Evolutionary conservation across 2,329 filamentous ascomycete genomes (phyloP), one percentile per base, ranked within the genome.

Genomic region (Scedosporium apiospermum): DNA sequence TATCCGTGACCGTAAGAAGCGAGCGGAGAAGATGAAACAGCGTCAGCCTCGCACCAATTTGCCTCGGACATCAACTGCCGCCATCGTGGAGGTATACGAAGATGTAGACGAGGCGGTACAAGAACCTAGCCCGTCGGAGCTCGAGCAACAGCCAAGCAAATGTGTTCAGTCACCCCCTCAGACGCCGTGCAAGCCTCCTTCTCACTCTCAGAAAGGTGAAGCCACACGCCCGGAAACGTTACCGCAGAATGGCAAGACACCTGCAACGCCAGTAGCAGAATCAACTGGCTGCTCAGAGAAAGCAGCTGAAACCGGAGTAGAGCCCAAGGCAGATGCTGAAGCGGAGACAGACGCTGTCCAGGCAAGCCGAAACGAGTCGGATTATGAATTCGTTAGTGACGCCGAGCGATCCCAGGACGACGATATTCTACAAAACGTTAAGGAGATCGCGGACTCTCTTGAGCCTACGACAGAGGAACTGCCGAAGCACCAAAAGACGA

Each of bases 61-160:
- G 23, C 93, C 95, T 21, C 85, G 95, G 66, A 91, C 92, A 49
- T 93, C 91, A 18, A 96, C 93, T n/a, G 95, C 93, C 69, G 93
- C 95, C 6, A 93, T 96, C 64, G 93, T 99, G 16, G 91, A 98
- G 73, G 92, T 99, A 7, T 99, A 98, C 72, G 89, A 90, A 67
- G 91, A 96, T 72, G 91, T 96, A 4, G 88, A 93, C 63, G 92
- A 97, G 73, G 95, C 96, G 21, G 93, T 97, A 10, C 89, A 92
- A 67, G 92, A 96, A 70, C 84, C 85, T 59, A 86, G 86, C 14
- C 83, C 84, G 16, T 83, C 80, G 1, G 84, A 88, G 53, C 88
- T 91, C 62, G 66, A 67, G 30, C 53, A 23, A 41, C 57, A 62
- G 61, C 27, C 51, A 14, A 30, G 51, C 51, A 18, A 23, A 14